These are phyloP conservation scores for Vaccinium macrocarpon DNA, from an alignment of 148 eudicot genomes.

Conservation along the genomic window DNA sequence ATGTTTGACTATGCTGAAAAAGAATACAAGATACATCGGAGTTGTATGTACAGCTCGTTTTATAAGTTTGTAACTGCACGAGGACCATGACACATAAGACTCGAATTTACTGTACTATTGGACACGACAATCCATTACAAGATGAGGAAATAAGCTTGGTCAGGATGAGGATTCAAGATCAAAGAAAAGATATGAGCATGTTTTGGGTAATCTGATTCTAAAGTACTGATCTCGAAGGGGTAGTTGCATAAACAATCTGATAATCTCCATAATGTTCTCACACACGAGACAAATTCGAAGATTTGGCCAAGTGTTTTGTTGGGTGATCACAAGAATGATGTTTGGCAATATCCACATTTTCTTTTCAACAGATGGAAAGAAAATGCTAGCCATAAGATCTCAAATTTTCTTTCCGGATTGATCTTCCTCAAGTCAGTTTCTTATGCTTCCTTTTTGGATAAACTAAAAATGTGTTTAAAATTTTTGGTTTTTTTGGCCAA, in stretches of 20 bases:
- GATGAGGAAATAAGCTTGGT: background rate
- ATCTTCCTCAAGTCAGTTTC: conserved; percentile 23
- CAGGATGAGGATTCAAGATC: background rate
- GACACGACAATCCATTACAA: background rate
- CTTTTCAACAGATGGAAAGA: no score
- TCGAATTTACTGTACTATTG: background rate
- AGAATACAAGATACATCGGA: background rate
- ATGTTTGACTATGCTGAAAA: background rate
- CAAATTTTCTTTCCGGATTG: conserved; percentile 9
- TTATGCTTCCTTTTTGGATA: background rate
- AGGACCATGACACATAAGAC: background rate
- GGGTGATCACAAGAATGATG: no score
- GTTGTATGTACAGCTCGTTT: background rate
- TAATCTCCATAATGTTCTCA: background rate
- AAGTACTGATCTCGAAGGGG: background rate
- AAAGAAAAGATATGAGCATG: background rate
- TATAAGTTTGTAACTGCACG: background rate
- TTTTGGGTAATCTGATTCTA: background rate
- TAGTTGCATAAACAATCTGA: conserved; percentile 25
- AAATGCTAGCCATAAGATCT: background rate
- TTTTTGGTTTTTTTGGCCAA: background rate
- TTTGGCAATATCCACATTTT: no score
- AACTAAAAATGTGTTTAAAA: background rate
- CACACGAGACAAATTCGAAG: no score
- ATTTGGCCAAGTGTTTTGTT: no score